Base-by-base conservation (phyloP, 306 rosid genomes). In the Datisca glomerata region DNA sequence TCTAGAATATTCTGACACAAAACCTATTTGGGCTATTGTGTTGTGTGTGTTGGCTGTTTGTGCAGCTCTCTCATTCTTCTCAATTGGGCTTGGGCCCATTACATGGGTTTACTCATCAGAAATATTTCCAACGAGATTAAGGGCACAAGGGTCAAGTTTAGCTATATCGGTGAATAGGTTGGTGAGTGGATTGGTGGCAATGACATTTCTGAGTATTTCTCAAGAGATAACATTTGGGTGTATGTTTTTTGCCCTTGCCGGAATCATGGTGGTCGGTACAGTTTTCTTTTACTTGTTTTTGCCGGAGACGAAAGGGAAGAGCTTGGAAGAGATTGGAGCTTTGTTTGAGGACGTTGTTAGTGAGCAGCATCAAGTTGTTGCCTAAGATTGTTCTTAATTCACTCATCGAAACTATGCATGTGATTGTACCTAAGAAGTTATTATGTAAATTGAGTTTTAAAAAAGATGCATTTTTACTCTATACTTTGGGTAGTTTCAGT, bases 51-150 rank as follows among this genome's bases (percentile, higher is more conserved):
- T 76, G 19, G 79, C 85, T 0, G 75, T 74, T 4, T 85, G 96
- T 1, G 49, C 71, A 0, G 65, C 80, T 2, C 86, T 67, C 6
- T 76, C 87, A 0, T 85, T 81, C 45, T 81, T 80, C 20, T 77
- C 82, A 0, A 80, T 77, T 58, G 96, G 96, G 68, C 85, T 85
- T 42, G 96, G 93, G 47, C 96, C 96, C 34, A 69, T 85, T 0
- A 77, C 85, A 0, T 77, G 85, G 93, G 93, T 85, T 0, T 85
- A 77, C 57, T 74, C 96, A 0, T 72, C 85, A 0, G 96, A 85
- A 60, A 78, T 85, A 8, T 80, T 85, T 20, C 82, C 89, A 0
- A 29, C 51, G 28, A 51, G 86, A 46, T 45, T 73, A 8, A 35
- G 93, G 49, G 93, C 95, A 43, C 93, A 76, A 37, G 95, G 95